These are phyloP conservation scores for Tulasnella sp. DNA, from an alignment of 768 basidiomycete species.

Conservation along the genomic window DNA sequence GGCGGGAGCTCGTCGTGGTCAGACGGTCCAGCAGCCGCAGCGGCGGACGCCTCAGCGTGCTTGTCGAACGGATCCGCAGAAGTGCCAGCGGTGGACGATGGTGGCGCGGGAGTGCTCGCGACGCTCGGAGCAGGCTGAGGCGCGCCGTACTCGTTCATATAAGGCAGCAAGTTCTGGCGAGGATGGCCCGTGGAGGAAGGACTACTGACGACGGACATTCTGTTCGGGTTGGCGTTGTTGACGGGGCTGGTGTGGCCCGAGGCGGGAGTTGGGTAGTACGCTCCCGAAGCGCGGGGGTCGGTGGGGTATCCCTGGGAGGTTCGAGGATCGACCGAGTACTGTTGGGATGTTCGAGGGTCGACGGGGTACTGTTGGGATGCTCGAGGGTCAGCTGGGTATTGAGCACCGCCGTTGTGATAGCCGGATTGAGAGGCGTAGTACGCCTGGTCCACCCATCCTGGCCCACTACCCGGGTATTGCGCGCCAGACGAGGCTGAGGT, in stretches of 20 bases:
- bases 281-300: neutral
- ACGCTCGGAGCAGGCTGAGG: neutral
- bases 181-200: neutral
- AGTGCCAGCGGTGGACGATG: neutral
- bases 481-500: neutral
- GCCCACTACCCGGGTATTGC: neutral
- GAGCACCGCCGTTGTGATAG: neutral
- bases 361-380: neutral
- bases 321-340: no score
- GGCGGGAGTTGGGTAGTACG: neutral
- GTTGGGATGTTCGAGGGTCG: no score
- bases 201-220: neutral
- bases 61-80: neutral
- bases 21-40: neutral
- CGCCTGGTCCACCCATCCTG: neutral
- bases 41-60: neutral
- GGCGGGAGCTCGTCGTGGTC: neutral
- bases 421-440: neutral
- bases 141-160: neutral
- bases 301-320: neutral
- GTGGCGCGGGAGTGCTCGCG: neutral
- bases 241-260: neutral
- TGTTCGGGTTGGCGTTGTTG: neutral
- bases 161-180: neutral
- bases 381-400: neutral